Evolutionary conservation across 1,284 basidiomycete species (phyloP), one percentile per base, ranked within the genome.

Genomic region (Chalciporus sp.): DNA sequence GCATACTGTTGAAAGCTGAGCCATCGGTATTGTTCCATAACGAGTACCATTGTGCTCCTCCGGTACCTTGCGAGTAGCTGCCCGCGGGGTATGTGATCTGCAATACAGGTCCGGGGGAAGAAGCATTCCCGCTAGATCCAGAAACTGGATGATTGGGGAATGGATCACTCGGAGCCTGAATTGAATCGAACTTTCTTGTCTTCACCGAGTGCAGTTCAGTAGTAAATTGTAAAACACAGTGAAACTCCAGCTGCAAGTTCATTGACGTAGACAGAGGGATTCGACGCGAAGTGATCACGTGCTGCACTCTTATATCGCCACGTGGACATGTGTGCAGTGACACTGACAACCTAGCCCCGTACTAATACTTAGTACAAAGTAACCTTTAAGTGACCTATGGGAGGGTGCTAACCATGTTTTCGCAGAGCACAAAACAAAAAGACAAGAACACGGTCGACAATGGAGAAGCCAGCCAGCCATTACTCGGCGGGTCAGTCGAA

Each of bases 21-120:
- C 78, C 77, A 58, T 80, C 74, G 2, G 78, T 76, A 3, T 76
- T 70, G 60, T 88, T 87, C 84, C 85, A 89, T 2, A 85, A 67
- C 54, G 80, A 79, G 61, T 79, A 83, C 59, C 87, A 82, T 61
- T 90, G 86, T 31, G 79, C 75, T 6, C 88, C 88, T 42, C 88
- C 85, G 8, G 76, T 79, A 54, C 78, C 71, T 64, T 82, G 78
- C 14, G 80, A 82, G 68, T 79, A 87, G 64, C 79, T 82, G 17
- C 82, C 84, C 41, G 74, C 72, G 2, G 84, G 80, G 62, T 90
- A 90, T 1, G 81, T 84, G 11, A 86, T 82, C 62, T 78, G 79
- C 28, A 90, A 75, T 3, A 88, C 88, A 7, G 85, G 81, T 35
- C 52, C 37, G 7, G 55, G 29, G 39, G 14, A 70, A 16, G 70